Evolutionary conservation across 306 rosid species (phyloP).

Genomic region (Lablab purpureus): DNA sequence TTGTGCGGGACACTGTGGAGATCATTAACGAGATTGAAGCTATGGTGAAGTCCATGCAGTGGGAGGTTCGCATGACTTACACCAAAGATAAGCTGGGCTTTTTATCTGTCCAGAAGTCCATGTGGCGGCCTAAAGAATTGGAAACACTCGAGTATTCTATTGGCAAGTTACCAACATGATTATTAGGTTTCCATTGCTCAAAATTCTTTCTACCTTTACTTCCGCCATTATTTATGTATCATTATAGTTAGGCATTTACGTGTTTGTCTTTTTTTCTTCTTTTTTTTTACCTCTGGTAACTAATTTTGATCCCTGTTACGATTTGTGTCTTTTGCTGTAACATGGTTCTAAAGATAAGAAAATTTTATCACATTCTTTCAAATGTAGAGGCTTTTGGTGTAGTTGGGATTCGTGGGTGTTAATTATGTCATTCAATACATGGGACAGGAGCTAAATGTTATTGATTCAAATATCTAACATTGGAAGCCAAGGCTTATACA

Average conservation of each 20-base stretch:
- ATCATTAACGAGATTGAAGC: conserved; percentile 68
- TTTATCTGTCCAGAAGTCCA: conserved; percentile 83
- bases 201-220: conserved; percentile 56
- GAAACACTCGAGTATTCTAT: conserved; percentile 74
- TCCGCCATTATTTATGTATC: conserved; percentile 54
- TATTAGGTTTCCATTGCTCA: conserved; percentile 50
- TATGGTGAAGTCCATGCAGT: conserved; percentile 74
- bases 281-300: conserved; percentile 25
- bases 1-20: conserved; percentile 79
- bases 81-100: conserved; percentile 79
- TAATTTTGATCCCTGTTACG: conserved; percentile 48
- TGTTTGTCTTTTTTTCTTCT: background rate
- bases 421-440: conserved; percentile 37
- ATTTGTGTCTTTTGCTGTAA: conserved; percentile 49
- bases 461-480: conserved; percentile 19
- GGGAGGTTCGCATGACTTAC: conserved; percentile 92
- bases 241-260: conserved; percentile 55
- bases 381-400: conserved; percentile 51
- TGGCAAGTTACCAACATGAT: conserved; percentile 42
- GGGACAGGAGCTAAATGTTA: background rate
- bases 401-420: conserved; percentile 39
- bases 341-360: conserved; percentile 44
- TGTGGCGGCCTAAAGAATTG: conserved; percentile 81
- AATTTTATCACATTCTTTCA: conserved; percentile 47
- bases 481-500: background rate